Conservation (phyloP, 2,329 filamentous ascomycete species). For the Trichoderma polysporum region DNA sequence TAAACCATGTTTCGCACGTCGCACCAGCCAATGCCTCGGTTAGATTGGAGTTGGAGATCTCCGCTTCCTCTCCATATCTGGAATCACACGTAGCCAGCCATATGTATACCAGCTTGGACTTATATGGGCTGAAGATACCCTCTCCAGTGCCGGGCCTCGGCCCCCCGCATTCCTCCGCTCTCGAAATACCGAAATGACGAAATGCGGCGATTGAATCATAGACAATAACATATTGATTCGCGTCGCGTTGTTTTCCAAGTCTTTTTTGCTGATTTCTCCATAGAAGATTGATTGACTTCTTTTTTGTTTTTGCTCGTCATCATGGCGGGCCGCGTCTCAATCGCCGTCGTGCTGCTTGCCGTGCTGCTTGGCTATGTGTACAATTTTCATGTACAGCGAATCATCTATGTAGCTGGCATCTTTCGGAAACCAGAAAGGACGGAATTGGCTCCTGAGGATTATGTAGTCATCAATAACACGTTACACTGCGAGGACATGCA, state of each 20-base stretch:
- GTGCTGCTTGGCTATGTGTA: conserved; percentile 18
- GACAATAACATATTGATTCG: not conserved
- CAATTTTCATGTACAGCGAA: not conserved
- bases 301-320: not conserved
- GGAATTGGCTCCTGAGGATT: conserved; percentile 28
- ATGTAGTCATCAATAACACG: conserved; percentile 51
- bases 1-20: too few species aligned
- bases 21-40: not conserved
- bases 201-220: not conserved
- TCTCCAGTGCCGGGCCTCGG: not conserved
- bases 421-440: conserved; percentile 30
- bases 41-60: not conserved
- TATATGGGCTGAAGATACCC: not conserved
- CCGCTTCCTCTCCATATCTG: not conserved
- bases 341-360: conserved; percentile 17
- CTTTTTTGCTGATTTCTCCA: not conserved
- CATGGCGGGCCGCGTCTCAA: conserved; percentile 17
- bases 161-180: not conserved
- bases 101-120: not conserved
- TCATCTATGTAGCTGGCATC: conserved; percentile 29
- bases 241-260: not conserved
- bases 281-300: not conserved
- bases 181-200: not conserved
- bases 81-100: not conserved
- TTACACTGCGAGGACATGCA: conserved; percentile 61